Evolutionary conservation across 768 basidiomycete genomes (phyloP).

Genomic region (Exidia glandulosa): DNA sequence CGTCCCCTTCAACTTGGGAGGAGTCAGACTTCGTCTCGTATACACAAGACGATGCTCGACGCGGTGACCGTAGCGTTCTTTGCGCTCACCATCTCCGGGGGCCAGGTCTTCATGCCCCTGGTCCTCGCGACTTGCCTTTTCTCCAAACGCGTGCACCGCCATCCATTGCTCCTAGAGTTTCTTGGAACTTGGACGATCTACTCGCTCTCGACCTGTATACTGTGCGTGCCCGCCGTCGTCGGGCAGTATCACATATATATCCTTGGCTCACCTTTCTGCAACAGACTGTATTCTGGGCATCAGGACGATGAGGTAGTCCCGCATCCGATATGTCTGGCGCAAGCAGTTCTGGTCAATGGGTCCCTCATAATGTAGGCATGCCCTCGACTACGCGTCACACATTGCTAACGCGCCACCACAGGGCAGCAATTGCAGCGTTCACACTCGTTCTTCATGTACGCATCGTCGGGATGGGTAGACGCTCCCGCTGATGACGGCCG

Average conservation of each 20-base stretch:
- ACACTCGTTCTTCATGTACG: not conserved
- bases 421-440: not conserved
- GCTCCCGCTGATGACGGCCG: not conserved
- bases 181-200: not conserved
- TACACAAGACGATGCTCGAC: not conserved
- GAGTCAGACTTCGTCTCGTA: no score
- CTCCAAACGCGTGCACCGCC: not conserved
- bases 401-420: no score
- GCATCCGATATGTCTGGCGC: not conserved
- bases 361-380: not conserved
- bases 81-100: not conserved
- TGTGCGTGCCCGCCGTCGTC: not conserved
- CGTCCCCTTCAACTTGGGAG: not conserved
- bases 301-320: not conserved
- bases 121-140: not conserved
- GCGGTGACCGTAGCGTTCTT: not conserved
- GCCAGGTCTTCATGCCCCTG: not conserved
- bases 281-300: not conserved
- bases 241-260: not conserved
- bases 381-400: not conserved
- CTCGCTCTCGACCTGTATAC: not conserved
- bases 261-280: not conserved
- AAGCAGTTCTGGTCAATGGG: not conserved
- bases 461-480: not conserved
- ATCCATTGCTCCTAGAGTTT: not conserved